Evolutionary conservation across 768 basidiomycete genomes (phyloP), one percentile per base, ranked within the genome.

Genomic region (Collybia sp.): DNA sequence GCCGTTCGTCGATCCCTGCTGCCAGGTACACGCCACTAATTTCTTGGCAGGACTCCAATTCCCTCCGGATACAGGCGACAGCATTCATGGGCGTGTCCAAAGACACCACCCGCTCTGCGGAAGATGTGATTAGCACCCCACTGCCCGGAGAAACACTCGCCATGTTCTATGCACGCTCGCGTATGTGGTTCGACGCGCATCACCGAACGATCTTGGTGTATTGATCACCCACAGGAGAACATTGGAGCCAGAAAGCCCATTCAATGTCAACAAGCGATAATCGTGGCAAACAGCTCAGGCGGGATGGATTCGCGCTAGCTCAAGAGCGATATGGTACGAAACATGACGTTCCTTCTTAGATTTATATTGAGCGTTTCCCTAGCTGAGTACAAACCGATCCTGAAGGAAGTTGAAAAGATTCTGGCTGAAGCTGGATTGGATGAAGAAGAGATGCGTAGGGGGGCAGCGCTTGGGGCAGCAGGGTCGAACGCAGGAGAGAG

Each of bases 141-240:
- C 69, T 85, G 2, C 89, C 90, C 0, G 89, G 90, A 10, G 93
- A 95, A 62, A 87, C 86, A 0, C 65, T 93, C 6, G 83, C 89
- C 0, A 73, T 75, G 63, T 94, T 94, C 60, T 94, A 92, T 55
- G 80, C 85, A 5, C 80, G 91, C 6, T 83, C 86, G 13, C 79
- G 88, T 85, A 60, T 54, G 85, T 71, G 10, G n/a, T 5, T 16
- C 6, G 20, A 38, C 32, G 9, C 33, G 25, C n/a, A 18, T 25
- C 1, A 36, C 18, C 37, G 17, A 18, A 36, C 20, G 33, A n/a
- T 30, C 20, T 35, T 39, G 30, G 25, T 9, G 2, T 43, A 2
- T 41, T 49, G 6, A 25, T 36, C 12, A 20, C 30, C 2, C 16
- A n/a, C 44, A 88, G 85, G 84, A 12, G 84, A 87, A 53, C 82